Base-by-base conservation (phyloP, 2,329 filamentous ascomycete genomes). In the Microcyclospora tardicrescens region DNA sequence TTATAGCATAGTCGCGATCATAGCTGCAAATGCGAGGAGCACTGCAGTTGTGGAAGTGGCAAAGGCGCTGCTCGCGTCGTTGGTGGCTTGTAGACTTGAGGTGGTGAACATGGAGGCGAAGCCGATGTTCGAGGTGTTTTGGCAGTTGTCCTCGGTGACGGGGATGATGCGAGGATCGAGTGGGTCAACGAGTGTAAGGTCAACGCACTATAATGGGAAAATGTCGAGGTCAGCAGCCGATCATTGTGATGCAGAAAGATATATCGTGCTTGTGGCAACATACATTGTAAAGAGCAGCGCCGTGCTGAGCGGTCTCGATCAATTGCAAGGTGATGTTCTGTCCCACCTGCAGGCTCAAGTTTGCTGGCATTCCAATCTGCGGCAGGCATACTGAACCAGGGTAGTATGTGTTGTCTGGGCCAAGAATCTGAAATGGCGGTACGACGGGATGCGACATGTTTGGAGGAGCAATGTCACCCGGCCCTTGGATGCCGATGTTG, bases 401-500 rank as follows among this genome's bases (percentile, higher is more conserved):
- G 59, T 87, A 98, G n/a, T 84, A 77, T 41, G 79, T 72, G 61
- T 86, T 91, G 33, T 72, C 73, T 1, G 89, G 87, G 0, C 89
- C 89, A 19, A 77, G 67, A 55, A 96, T 77, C 58, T 89, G 78
- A 63, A 96, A 89, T 19, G 82, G 76, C 11, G 78, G 67, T 1
- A 89, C 64, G 74, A 95, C 91, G 15, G 77, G 69, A 58, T 81
- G 76, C 47, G 84, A 93, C 79, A 93, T 93, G 69, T 96, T 96
- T 6, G 64, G 61, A 1, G 91, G 89, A 6, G 81, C 76, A 1
- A 34, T n/a, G 12, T 49, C 28, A 12, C 54, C 56, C 2, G 42
- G 41, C 4, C 48, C 52, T 12, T 46, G 85, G 48, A 87, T 77
- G 48, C 91, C 91, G 39, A 96, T 71, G 66, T 96, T 96, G 64